Base-by-base conservation (phyloP, 192 early-diverging fungal species). In the Coemansia interrupta region DNA sequence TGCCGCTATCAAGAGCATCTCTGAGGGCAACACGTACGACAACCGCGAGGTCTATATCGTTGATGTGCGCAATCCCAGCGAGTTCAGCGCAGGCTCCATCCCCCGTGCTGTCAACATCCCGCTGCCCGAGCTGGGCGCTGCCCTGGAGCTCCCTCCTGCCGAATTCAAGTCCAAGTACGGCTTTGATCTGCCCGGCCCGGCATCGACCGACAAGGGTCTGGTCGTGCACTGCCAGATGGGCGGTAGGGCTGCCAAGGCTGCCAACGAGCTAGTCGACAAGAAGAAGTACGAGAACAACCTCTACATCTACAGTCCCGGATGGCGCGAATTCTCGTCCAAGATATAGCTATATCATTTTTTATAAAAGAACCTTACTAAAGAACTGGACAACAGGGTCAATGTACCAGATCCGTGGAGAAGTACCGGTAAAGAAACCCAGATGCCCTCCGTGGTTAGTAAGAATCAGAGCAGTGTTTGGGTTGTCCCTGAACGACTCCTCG, bases 351-450 rank as follows among this genome's bases (percentile, higher is more conserved):
- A 30, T 30, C 7, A 5, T 30, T 30, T 7, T 30, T 30, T 30
- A 30, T 30, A 30, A 30, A 30, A 30, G 29, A n/a, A n/a, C n/a
- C 29, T 30, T 30, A 30, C 29, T 43, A 41, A 55, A 71, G 44
- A 80, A 88, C 61, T 87, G 82, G 19, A 66, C 63, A 22, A 86
- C 48, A 24, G 86, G 86, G 7, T 80, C 67, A 7, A 48, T 64
- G 30, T 55, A 55, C 61, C 61, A 63, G n/a, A 63, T 63, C 20
- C 13, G 55, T 32, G 61, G 61, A 3, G 36, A 20, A 14, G 48
- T 26, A 0, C 61, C 61, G 12, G 61, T 44, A n/a, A 63, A 55
- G 20, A 63, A 63, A 2, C 43, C 61, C 43, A 63, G 22, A 53
- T 61, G 59, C 1, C 59, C 59, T n/a, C 59, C 59, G 19, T 53